Evolutionary conservation across 2,329 filamentous ascomycete genomes (phyloP).

Genomic region (Sordariomycetes sp.): DNA sequence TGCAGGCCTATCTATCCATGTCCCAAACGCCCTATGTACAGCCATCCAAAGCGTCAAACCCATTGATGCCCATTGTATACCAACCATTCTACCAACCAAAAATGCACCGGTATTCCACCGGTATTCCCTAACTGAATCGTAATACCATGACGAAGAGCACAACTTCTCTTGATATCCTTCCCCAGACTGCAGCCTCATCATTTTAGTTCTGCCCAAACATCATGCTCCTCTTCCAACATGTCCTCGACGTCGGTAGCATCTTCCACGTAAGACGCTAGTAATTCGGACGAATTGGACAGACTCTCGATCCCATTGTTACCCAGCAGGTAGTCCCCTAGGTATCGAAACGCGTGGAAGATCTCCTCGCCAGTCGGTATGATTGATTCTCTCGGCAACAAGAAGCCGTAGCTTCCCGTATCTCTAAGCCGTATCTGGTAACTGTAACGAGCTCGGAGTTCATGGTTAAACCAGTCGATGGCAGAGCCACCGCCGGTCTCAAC

Average conservation of each 20-base stretch:
- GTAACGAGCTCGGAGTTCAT: conserved; percentile 68
- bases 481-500: conserved; percentile 47
- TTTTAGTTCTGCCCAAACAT: background rate
- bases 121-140: background rate
- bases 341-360: conserved; percentile 68
- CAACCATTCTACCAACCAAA: background rate
- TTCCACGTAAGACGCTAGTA: background rate
- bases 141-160: background rate
- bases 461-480: conserved; percentile 91
- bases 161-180: background rate
- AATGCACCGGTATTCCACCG: background rate
- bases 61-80: background rate
- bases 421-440: conserved; percentile 91
- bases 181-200: background rate
- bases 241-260: background rate
- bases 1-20: background rate
- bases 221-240: background rate
- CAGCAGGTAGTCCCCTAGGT: conserved; percentile 69
- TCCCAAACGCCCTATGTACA: conserved; percentile 23
- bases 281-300: conserved; percentile 11
- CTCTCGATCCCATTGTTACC: conserved; percentile 55
- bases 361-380: conserved; percentile 87
- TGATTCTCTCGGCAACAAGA: conserved; percentile 72
- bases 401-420: conserved; percentile 89
- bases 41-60: background rate